A percentile compares a stretch with the other conserved stretches of the same genome.
Conservation (phyloP, 331 rosid genomes). For the Stylosanthes scabra region DNA sequence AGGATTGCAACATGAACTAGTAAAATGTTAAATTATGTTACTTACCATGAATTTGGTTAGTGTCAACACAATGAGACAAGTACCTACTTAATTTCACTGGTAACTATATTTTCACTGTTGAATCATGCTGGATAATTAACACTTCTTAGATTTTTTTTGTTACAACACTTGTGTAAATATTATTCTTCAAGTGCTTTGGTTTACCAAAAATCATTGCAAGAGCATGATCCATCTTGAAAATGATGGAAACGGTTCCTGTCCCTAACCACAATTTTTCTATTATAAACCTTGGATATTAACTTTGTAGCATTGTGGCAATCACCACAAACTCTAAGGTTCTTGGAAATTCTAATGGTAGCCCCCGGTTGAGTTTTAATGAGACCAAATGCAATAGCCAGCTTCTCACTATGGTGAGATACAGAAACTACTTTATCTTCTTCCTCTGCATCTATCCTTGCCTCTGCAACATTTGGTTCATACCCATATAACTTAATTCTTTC, state of each 20-base stretch:
- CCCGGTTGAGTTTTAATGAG: constrained; percentile 54
- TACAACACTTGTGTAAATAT: background rate
- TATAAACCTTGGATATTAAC: constrained; percentile 55
- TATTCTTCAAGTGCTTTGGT: background rate
- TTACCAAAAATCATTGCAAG: constrained; percentile 75
- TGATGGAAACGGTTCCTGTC: constrained; percentile 72
- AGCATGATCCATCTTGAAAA: constrained; percentile 64
- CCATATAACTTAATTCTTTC: constrained; percentile 53
- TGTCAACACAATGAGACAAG: no score
- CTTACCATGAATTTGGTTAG: constrained; percentile 20
- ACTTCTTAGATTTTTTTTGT: background rate
- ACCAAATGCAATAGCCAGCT: constrained; percentile 74
- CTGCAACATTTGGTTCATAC: constrained; percentile 60
- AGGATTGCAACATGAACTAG: background rate
- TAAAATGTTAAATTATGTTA: no score
- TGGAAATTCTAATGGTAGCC: constrained; percentile 57
- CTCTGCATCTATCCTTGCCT: constrained; percentile 70
- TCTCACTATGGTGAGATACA: constrained; percentile 78
- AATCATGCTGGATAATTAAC: background rate
- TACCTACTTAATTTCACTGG: constrained; percentile 1
- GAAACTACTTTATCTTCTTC: constrained; percentile 60
- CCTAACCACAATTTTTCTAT: constrained; percentile 62
- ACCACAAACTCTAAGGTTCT: constrained; percentile 62
- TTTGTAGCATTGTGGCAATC: constrained; percentile 72
- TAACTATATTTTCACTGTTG: background rate